These are phyloP conservation scores for Cucumis variabilis DNA, from an alignment of 331 rosid species.

Conservation along the genomic window DNA sequence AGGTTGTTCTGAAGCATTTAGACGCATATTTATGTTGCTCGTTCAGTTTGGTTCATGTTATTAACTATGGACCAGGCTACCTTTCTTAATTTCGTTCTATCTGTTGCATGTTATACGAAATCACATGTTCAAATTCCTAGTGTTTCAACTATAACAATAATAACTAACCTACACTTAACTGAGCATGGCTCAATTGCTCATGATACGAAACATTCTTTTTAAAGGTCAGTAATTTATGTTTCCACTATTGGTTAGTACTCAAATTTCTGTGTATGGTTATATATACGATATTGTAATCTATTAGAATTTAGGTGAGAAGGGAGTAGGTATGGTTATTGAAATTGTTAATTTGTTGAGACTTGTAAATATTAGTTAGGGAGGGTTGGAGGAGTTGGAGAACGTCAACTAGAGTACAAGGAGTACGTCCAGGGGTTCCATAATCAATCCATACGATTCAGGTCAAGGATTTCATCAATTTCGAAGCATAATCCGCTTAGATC, in stretches of 20 bases:
- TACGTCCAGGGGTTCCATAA: not conserved
- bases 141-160: not conserved
- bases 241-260: not conserved
- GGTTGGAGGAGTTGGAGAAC: not conserved
- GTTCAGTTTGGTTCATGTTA: not conserved
- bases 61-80: not conserved
- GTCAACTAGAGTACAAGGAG: not conserved
- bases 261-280: not conserved
- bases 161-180: not conserved
- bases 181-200: not conserved
- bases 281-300: not conserved
- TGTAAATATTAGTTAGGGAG: not conserved
- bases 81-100: not conserved
- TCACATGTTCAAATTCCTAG: not conserved
- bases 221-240: not conserved
- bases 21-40: not conserved
- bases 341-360: not conserved
- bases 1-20: not conserved
- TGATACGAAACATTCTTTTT: not conserved
- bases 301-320: not conserved
- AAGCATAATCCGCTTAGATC: not conserved
- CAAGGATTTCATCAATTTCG: not conserved
- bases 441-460: not conserved
- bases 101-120: not conserved
- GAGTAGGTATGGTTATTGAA: not conserved